Evolutionary conservation across 148 eudicot species (phyloP).

Genomic region (Fagopyrum homotropicum): DNA sequence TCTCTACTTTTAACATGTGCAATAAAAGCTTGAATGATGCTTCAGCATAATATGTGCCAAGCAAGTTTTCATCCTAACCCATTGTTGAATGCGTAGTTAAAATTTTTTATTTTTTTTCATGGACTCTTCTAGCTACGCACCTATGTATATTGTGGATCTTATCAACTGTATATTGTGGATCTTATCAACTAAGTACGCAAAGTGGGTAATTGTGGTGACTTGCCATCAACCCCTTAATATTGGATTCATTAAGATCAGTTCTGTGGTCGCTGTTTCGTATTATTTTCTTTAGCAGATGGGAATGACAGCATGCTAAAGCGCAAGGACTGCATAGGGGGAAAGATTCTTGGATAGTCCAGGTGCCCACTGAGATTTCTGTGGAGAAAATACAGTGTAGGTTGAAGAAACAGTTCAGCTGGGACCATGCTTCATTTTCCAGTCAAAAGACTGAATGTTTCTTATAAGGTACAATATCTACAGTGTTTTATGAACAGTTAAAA

Average conservation of each 20-base stretch:
- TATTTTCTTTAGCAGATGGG: background rate
- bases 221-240: too few relatives aligned
- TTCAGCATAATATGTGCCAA: background rate
- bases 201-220: too few relatives aligned
- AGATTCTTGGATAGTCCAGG: background rate
- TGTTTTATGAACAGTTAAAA: background rate
- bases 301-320: background rate
- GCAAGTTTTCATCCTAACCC: too few relatives aligned
- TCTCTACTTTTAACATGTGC: background rate
- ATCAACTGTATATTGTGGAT: too few relatives aligned
- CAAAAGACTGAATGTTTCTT: background rate
- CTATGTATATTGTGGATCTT: too few relatives aligned
- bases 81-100: too few relatives aligned
- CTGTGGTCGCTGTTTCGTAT: too few relatives aligned
- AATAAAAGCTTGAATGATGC: background rate
- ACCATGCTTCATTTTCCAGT: background rate
- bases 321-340: background rate
- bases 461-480: background rate
- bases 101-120: too few relatives aligned
- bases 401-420: background rate
- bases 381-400: background rate
- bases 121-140: too few relatives aligned
- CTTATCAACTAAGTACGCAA: too few relatives aligned
- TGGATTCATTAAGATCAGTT: too few relatives aligned
- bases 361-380: background rate